Percentiles rank a stretch among this genome's conserved stretches.
Evolutionary conservation across 106 monocot species (phyloP).

Genomic region (Ottelia alismoides): DNA sequence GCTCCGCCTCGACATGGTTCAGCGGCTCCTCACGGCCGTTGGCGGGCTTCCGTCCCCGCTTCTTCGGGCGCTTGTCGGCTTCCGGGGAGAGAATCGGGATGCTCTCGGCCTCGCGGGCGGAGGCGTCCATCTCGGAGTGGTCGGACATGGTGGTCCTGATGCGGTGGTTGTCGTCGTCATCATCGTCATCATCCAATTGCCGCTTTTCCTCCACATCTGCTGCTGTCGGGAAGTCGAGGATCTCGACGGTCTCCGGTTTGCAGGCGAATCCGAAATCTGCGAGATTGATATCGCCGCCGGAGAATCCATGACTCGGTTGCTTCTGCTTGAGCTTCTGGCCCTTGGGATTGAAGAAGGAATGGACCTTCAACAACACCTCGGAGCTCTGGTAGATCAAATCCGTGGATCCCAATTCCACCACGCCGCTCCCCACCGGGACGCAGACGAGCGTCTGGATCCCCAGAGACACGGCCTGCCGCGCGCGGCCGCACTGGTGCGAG

Average conservation of each 20-base stretch:
- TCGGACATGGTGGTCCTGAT: too few species aligned
- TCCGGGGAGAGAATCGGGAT: too few species aligned
- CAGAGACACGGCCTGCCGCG: slow-evolving; percentile 36
- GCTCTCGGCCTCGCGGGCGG: too few species aligned
- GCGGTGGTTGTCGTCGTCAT: slow-evolving; percentile 15
- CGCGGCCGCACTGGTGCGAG: slow-evolving; percentile 32
- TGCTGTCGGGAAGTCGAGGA: slow-evolving; percentile 26
- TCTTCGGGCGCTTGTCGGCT: slow-evolving; percentile 49
- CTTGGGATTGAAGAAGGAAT: too few species aligned
- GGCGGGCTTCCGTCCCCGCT: slow-evolving; percentile 68
- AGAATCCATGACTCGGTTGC: too few species aligned
- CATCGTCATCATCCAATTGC: slow-evolving; percentile 55
- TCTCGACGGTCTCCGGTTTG: slow-evolving; percentile 33
- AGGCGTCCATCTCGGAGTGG: too few species aligned
- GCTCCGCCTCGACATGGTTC: slow-evolving; percentile 81
- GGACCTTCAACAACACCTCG: too few species aligned
- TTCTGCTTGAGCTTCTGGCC: too few species aligned
- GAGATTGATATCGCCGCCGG: slow-evolving; percentile 2
- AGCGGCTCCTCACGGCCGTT: too few species aligned
- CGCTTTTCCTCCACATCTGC: slow-evolving; percentile 23
- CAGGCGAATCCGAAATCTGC: background rate
- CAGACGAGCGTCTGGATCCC: slow-evolving; percentile 65
- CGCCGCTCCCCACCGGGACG: slow-evolving; percentile 35
- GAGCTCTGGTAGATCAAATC: slow-evolving; percentile 26
- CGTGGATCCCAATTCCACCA: too few species aligned